Conservation (phyloP, 2,329 filamentous ascomycete genomes). For the Colletotrichum scovillei region DNA sequence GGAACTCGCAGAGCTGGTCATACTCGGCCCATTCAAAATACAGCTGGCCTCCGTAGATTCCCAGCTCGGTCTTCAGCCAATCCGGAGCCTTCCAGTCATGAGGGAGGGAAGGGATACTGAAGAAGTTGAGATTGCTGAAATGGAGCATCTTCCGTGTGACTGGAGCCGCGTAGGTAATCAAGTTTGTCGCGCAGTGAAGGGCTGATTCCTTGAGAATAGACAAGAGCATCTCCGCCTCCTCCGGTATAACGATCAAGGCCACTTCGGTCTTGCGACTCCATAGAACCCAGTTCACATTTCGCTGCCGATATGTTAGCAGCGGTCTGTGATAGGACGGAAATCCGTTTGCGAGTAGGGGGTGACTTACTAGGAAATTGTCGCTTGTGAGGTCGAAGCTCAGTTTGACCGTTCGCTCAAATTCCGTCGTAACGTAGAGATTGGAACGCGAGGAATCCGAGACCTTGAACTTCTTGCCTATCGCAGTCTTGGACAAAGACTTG, state of each 20-base stretch:
- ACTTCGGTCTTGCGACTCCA: slow-evolving; percentile 60
- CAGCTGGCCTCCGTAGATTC: slow-evolving; percentile 69
- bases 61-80: slow-evolving; percentile 69
- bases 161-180: slow-evolving; percentile 70
- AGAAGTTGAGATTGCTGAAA: slow-evolving; percentile 67
- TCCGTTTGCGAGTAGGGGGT: too few relatives aligned
- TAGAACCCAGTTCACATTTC: slow-evolving; percentile 71
- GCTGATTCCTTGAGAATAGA: slow-evolving; percentile 48
- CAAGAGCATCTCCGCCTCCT: slow-evolving; percentile 70
- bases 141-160: slow-evolving; percentile 69
- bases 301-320: slow-evolving; percentile 39
- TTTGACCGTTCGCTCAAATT: slow-evolving; percentile 61
- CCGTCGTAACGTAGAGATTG: slow-evolving; percentile 51
- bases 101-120: slow-evolving; percentile 60
- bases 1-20: slow-evolving; percentile 42
- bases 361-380: slow-evolving; percentile 49
- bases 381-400: slow-evolving; percentile 39
- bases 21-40: slow-evolving; percentile 67
- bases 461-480: slow-evolving; percentile 47
- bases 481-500: slow-evolving; percentile 49
- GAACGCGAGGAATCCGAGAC: slow-evolving; percentile 37
- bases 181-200: slow-evolving; percentile 52
- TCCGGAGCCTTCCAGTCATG: slow-evolving; percentile 52
- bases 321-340: not conserved
- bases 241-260: slow-evolving; percentile 69